phyloP scores from a whole-genome alignment of 1,284 basidiomycete genomes.

The Phlebopus sp. region DNA sequence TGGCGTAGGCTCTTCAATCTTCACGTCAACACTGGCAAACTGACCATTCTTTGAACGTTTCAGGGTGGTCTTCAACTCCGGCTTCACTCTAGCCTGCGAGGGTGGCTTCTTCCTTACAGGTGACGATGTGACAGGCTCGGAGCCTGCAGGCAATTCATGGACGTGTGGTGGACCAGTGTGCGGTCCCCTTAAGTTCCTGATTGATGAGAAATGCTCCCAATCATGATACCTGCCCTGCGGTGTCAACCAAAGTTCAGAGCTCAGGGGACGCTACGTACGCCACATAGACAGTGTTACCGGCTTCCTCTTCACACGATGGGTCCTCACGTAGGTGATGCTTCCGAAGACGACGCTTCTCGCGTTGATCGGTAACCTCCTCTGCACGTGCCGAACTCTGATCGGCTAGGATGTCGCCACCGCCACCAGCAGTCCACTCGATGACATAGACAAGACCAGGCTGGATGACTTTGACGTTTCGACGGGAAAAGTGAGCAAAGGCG shows the following conservation, averaged over 20 bases:
- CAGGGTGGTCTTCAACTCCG: slow-evolving; percentile 30
- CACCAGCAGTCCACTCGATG: slow-evolving; percentile 69
- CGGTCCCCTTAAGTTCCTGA: slow-evolving; percentile 83
- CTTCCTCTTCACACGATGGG: slow-evolving; percentile 27
- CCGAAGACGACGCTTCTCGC: slow-evolving; percentile 30
- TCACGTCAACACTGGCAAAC: slow-evolving; percentile 24
- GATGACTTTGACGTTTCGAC: slow-evolving; percentile 83
- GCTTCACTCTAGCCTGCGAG: slow-evolving; percentile 19
- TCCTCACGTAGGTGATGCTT: slow-evolving; percentile 31
- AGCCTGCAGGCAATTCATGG: slow-evolving; percentile 45
- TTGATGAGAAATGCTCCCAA: slow-evolving; percentile 94
- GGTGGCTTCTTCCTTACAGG: slow-evolving; percentile 31
- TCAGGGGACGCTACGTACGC: slow-evolving; percentile 55
- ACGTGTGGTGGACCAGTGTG: slow-evolving; percentile 77
- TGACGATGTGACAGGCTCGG: slow-evolving; percentile 24
- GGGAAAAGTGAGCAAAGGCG: slow-evolving; percentile 81
- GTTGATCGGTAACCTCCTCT: slow-evolving; percentile 33
- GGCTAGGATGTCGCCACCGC: slow-evolving; percentile 40
- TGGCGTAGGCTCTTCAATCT: slow-evolving; percentile 21
- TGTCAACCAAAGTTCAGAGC: slow-evolving; percentile 5
- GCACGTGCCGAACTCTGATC: slow-evolving; percentile 25
- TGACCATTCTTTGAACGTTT: slow-evolving; percentile 28
- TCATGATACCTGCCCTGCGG: slow-evolving; percentile 69
- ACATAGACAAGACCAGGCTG: slow-evolving; percentile 86
- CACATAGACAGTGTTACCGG: slow-evolving; percentile 63